Evolutionary conservation across 305 asterid genomes (phyloP), one percentile per base, ranked within the genome.

Genomic region (Nicotiana rustica): DNA sequence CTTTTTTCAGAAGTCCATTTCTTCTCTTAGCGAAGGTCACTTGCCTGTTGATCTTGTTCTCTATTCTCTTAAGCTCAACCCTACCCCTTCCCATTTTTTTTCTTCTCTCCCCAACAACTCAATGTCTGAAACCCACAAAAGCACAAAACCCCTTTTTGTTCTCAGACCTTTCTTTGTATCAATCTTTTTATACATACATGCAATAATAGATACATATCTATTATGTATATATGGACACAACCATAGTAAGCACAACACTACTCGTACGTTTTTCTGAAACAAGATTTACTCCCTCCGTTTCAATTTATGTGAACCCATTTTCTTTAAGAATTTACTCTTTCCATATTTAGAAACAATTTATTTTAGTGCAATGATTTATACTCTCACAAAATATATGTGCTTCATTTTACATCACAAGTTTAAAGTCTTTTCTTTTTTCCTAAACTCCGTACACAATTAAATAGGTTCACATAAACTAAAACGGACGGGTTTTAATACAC

Each of bases 61-160:
- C 98, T 84, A 96, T 96, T 84, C 97, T 96, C 96, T 94, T 96
- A 86, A 96, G 95, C 95, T 96, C 99, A 85, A 96, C 98, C 85
- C 98, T 92, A 47, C 99, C 98, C 84, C 99, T 90, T 62, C 99
- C 97, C 99, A 95, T 95, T 65, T 73, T 85, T 25, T 83, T 82
- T 64, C 77, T 35, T 21, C 84, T 78, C 83, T 83, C 41, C n/a
- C 49, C 59, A 10, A 25, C 29, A 35, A 68, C 31, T 21, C 31
- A 59, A 33, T 3, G 36, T 33, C 36, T 33, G 36, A 33, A 83
- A 80, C 82, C 73, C 82, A 83, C 85, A 79, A 73, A 78, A 81
- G 62, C 88, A 80, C 82, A 87, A 62, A 67, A 31, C 14, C 67
- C 81, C 67, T 65, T 60, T 86, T 86, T 67, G 35, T 60, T 81